A percentile compares a stretch with the other conserved stretches of the same genome.
phyloP scores from a whole-genome alignment of 345 rosid species.

The Eutrema yunnanense region DNA sequence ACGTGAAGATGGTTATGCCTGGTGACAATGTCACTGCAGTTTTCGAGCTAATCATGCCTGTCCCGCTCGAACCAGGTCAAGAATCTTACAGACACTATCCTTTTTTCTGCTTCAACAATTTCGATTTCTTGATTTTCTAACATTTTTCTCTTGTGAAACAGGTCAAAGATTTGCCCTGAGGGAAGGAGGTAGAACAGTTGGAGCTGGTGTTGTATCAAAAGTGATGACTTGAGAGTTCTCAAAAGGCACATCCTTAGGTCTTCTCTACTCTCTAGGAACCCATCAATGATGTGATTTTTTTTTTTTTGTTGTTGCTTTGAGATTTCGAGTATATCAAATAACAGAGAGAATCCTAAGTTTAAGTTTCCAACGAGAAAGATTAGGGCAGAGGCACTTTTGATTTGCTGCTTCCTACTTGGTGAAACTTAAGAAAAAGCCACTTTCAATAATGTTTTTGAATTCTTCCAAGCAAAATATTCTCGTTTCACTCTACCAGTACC shows the following conservation, averaged over 20 bases:
- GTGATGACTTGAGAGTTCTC: conserved; percentile 50
- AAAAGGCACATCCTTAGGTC: neutral
- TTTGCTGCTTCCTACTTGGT: no score
- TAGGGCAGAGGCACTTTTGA: conserved; percentile 1
- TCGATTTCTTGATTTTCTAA: neutral
- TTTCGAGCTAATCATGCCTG: conserved; percentile 74
- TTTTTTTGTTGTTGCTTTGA: neutral
- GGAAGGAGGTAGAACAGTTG: conserved; percentile 98
- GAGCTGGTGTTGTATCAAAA: conserved; percentile 95
- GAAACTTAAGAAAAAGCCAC: no score
- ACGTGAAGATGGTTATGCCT: conserved; percentile 94
- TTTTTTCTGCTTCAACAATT: neutral
- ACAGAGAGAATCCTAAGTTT: conserved; percentile 12
- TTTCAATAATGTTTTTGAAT: no score
- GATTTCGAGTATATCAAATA: conserved; percentile 15
- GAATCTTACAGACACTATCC: neutral
- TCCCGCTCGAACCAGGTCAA: conserved; percentile 82
- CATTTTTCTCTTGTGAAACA: conserved; percentile 7
- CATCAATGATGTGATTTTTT: neutral
- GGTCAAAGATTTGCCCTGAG: conserved; percentile 99
- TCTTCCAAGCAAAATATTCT: no score
- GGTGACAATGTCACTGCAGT: conserved; percentile 95
- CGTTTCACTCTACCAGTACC: no score
- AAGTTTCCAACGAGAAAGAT: conserved; percentile 2
- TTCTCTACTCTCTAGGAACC: conserved; percentile 25